Evolutionary conservation across 176 grass and related monocot genomes (phyloP).

Genomic region (Phoenix roebelenii): DNA sequence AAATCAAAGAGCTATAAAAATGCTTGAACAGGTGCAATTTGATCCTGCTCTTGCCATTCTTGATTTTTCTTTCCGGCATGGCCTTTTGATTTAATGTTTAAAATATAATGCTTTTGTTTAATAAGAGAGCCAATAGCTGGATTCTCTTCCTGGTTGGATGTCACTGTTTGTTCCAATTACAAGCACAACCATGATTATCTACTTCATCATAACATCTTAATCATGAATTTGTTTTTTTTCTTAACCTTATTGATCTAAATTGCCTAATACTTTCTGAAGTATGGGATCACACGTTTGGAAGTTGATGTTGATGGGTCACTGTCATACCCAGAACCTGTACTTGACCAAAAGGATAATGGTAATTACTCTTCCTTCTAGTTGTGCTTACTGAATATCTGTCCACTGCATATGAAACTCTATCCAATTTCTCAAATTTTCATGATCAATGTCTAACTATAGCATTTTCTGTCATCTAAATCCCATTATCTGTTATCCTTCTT

Average conservation of each 20-base stretch:
- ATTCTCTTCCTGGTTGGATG: too few relatives aligned
- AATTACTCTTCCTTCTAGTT: slow-evolving; percentile 2
- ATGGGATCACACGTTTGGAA: slow-evolving; percentile 57
- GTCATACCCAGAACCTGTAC: slow-evolving; percentile 46
- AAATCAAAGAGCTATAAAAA: slow-evolving; percentile 50
- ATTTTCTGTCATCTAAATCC: too few relatives aligned
- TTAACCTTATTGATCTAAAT: background rate
- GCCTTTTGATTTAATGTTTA: too few relatives aligned
- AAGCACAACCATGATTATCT: too few relatives aligned
- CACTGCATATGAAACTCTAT: background rate
- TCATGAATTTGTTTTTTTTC: too few relatives aligned
- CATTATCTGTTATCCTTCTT: too few relatives aligned
- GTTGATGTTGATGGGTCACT: slow-evolving; percentile 66
- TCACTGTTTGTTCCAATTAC: too few relatives aligned
- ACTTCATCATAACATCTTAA: too few relatives aligned
- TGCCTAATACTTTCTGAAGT: slow-evolving; percentile 41
- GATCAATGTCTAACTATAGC: too few relatives aligned
- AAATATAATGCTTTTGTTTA: too few relatives aligned
- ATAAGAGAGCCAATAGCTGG: too few relatives aligned
- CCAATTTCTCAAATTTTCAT: background rate
- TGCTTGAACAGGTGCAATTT: slow-evolving; percentile 48
- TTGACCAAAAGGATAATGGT: slow-evolving; percentile 44
- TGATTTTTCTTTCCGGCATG: background rate
- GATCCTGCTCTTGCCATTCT: background rate
- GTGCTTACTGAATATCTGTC: background rate